Evolutionary conservation across 495 filamentous ascomycete species (phyloP).

Genomic region (Physcia stellaris): DNA sequence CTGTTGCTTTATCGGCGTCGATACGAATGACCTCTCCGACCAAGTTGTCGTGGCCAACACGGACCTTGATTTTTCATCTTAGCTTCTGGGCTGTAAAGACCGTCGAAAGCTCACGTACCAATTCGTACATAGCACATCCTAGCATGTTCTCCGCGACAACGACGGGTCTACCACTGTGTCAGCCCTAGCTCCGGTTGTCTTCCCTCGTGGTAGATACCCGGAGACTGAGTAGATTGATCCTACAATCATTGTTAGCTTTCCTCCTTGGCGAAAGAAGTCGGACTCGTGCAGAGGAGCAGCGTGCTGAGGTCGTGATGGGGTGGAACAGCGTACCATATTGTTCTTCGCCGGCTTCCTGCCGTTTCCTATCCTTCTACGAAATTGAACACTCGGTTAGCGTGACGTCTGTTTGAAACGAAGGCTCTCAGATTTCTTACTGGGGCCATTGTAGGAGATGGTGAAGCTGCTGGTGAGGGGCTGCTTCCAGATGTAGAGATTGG

Average conservation of each 20-base stretch:
- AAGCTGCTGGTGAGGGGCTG: slow-evolving; percentile 12
- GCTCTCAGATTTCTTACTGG: slow-evolving; percentile 31
- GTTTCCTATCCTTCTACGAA: slow-evolving; percentile 23
- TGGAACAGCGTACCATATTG: slow-evolving; percentile 35
- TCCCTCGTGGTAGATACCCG: slow-evolving; percentile 37
- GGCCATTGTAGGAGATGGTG: slow-evolving; percentile 40
- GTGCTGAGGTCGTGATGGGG: background rate
- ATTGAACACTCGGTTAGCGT: slow-evolving; percentile 9
- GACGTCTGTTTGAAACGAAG: background rate
- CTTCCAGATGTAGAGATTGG: slow-evolving; percentile 22
- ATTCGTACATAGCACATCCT: slow-evolving; percentile 98
- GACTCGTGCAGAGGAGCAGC: slow-evolving; percentile 5
- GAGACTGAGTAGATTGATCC: slow-evolving; percentile 73
- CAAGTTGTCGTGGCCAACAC: slow-evolving; percentile 76
- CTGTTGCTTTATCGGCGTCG: slow-evolving; percentile 84
- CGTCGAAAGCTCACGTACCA: slow-evolving; percentile 56
- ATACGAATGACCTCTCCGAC: slow-evolving; percentile 98
- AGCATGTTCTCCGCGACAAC: slow-evolving; percentile 97
- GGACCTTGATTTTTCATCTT: slow-evolving; percentile 41
- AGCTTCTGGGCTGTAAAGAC: background rate
- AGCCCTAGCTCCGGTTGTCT: slow-evolving; percentile 15
- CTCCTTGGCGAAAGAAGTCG: too few species aligned
- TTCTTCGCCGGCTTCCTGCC: slow-evolving; percentile 32
- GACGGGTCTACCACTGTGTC: slow-evolving; percentile 46
- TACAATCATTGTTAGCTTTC: slow-evolving; percentile 10